These are phyloP conservation scores for Lolium rigidum DNA, from an alignment of 176 grass and related monocot species.

Conservation along the genomic window DNA sequence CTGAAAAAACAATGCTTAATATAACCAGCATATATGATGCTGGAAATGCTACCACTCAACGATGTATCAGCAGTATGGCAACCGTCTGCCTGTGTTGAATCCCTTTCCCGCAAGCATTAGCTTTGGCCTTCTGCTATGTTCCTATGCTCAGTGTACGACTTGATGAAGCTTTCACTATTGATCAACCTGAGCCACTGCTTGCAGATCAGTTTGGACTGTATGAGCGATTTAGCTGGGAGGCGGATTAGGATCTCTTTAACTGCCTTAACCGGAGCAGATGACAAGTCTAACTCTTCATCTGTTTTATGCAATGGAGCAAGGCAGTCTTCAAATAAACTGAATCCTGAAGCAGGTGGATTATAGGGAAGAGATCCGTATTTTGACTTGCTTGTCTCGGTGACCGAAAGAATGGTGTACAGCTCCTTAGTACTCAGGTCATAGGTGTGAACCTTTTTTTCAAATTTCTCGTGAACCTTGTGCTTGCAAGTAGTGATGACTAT, in stretches of 20 bases:
- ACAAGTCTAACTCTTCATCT: conserved; percentile 7
- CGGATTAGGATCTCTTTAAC: conserved; percentile 31
- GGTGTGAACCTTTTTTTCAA: not conserved
- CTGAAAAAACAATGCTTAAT: not conserved
- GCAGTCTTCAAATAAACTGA: conserved; percentile 29
- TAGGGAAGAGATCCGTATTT: not conserved
- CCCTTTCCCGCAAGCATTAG: conserved; percentile 42
- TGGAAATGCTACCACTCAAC: not conserved
- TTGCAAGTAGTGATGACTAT: conserved; percentile 35
- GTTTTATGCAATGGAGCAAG: conserved; percentile 35
- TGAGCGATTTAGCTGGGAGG: conserved; percentile 4
- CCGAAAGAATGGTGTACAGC: conserved; percentile 1
- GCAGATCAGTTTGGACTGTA: conserved; percentile 24
- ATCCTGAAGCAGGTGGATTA: not conserved
- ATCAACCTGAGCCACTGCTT: not conserved
- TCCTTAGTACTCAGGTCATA: not conserved
- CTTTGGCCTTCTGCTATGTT: conserved; percentile 32
- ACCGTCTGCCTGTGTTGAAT: not conserved
- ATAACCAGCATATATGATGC: not conserved
- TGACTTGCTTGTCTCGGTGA: not conserved
- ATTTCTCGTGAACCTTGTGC: conserved; percentile 9
- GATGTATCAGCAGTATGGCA: not conserved
- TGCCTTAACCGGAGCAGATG: not conserved
- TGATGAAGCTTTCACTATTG: not conserved
- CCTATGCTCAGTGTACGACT: not conserved